Evolutionary conservation across 2,329 filamentous ascomycete genomes (phyloP).

Genomic region (Aspergillus tanneri): DNA sequence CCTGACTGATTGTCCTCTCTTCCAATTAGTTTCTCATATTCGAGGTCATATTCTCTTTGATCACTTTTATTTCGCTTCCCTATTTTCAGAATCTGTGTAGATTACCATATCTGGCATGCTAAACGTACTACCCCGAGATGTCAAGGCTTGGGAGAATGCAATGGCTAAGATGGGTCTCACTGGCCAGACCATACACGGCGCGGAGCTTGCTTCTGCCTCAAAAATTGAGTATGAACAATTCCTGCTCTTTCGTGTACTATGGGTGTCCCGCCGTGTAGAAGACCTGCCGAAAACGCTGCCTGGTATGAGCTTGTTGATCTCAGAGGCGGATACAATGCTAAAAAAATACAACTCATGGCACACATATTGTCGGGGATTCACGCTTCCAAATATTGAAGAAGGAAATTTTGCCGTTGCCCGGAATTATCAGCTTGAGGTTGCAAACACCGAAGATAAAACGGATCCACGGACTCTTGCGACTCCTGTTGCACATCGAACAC

Average conservation of each 20-base stretch:
- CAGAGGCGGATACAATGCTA: constrained; percentile 4
- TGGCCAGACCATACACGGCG: constrained; percentile 6
- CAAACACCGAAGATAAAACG: neutral
- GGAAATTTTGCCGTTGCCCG: constrained; percentile 9
- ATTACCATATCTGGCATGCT: neutral
- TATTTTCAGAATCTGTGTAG: no score
- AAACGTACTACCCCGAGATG: neutral
- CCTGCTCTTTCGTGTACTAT: constrained; percentile 10
- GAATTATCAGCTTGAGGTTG: constrained; percentile 6
- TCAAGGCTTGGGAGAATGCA: neutral
- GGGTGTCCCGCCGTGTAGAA: neutral
- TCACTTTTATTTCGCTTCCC: no score
- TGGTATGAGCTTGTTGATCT: neutral
- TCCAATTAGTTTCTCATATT: no score
- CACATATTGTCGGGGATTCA: no score
- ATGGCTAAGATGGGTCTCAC: neutral
- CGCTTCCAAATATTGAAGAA: neutral
- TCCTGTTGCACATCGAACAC: constrained; percentile 10
- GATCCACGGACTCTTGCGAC: constrained; percentile 1
- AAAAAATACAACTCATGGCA: no score
- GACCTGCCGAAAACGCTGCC: neutral
- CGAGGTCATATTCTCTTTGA: no score
- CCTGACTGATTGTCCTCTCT: no score
- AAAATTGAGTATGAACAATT: constrained; percentile 4
- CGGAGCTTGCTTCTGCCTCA: constrained; percentile 9